Evolutionary conservation across 345 rosid species (phyloP), one percentile per base, ranked within the genome.

Genomic region (Gossypium turneri): DNA sequence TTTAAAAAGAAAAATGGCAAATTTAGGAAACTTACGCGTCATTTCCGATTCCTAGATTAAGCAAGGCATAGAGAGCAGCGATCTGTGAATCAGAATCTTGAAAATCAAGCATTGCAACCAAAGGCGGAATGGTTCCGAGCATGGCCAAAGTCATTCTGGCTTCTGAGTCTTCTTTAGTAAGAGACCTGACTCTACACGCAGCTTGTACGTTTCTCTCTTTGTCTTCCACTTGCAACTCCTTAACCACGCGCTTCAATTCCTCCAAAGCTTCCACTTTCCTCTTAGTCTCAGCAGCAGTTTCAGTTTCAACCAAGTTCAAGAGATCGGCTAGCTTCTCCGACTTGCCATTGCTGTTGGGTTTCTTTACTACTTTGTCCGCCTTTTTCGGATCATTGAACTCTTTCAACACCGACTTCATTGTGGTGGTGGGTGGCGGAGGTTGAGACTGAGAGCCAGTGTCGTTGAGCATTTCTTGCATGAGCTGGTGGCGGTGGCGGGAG

Each of bases 81-180:
- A 91, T 87, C 81, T 84, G 94, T 29, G 90, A 73, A 25, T 86
- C 88, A 27, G 66, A 76, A 17, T 85, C 81, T 12, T 72, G 84
- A 73, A 74, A 70, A 72, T 91, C 98, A 57, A 95, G 90, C 94
- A 95, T 90, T 34, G 93, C 96, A 4, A 89, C 96, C 1, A 95
- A 74, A 24, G 99, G 98, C 69, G 98, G 99, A 27, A 95, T 95
- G 9, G 93, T 90, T 16, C 98, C 97, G 0, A 95, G 85, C 98
- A 93, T 86, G n/a, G 99, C 93, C 0, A 95, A 78, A 47, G 96
- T 93, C 55, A 86, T 86, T 79, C 99, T 84, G 20, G 88, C 89
- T 73, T 79, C 88, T 0, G 87, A 50, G 73, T 95, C 90, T 73
- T 93, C 99, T 83, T 93, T 95, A 5, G 92, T 89, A 19, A 93